Base-by-base conservation (phyloP, 202 grass and related monocot species). In the Hordeum pubiflorum region DNA sequence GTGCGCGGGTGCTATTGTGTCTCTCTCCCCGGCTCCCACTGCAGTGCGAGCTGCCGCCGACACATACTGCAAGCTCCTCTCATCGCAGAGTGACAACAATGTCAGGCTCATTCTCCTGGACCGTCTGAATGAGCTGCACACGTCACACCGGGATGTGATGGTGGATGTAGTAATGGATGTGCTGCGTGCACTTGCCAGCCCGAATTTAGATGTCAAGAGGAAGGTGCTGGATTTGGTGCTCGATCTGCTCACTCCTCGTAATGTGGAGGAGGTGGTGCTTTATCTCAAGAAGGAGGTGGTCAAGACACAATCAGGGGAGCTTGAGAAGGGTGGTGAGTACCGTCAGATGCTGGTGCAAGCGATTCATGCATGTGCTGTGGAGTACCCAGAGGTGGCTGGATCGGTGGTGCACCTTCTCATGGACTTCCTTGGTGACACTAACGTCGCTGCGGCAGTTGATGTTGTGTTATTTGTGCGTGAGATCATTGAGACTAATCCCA, bases 201-300 rank as follows among this genome's bases (percentile, higher is more conserved):
- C 94, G 0, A 97, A 97, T n/a, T 77, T 93, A 18, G 94, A 97
- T 26, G 89, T 97, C 43, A 88, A 86, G 71, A 87, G 85, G 80
- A 97, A 97, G 87, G 89, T 89, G 73, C 87, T 97, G 3, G 94
- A 97, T 90, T 90, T 97, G 77, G 94, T 88, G 48, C 91, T 97
- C 4, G 91, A 92, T 75, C 80, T 97, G 7, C 86, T 94, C 31
- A 93, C 85, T 23, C 50, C 87, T 3, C 88, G 86, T 15, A 97
- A 94, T 77, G 88, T 97, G 0, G 91, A 97, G 40, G 94, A 97
- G 82, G 94, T 97, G 7, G 94, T 94, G 50, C 86, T 94, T 62
- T 89, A 86, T 38, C 85, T 97, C 62, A 97, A 97, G 85, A 97
- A 97, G 82, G 94, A 97, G 74, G 94, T 97, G 65, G 89, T 97